phyloP scores from a whole-genome alignment of 1,139 yeast genomes.

The Candida dubliniensis region DNA sequence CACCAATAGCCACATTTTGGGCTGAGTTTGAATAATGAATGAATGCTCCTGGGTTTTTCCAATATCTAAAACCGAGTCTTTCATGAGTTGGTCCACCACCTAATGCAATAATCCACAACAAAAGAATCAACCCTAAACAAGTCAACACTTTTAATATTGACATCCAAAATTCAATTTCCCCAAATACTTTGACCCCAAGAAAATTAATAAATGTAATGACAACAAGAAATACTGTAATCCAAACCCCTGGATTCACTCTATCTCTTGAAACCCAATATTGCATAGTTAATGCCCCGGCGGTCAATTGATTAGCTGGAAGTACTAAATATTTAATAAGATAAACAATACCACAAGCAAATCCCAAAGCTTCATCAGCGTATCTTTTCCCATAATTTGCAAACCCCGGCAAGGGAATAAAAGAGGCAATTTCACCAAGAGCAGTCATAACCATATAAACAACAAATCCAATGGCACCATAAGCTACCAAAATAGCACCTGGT shows the following conservation, averaged over 20 bases:
- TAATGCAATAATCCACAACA: conserved; percentile 49
- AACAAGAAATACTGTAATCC: conserved; percentile 56
- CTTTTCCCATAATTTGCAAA: conserved; percentile 70
- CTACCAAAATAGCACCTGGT: conserved; percentile 64
- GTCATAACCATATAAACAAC: conserved; percentile 70
- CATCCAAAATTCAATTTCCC: conserved; percentile 71
- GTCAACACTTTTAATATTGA: conserved; percentile 59
- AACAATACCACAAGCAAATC: conserved; percentile 72
- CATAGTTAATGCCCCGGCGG: conserved; percentile 60
- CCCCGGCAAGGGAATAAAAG: conserved; percentile 69
- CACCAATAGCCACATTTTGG: conserved; percentile 23
- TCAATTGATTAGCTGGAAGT: conserved; percentile 63
- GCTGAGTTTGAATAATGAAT: conserved; percentile 39
- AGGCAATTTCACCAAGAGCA: conserved; percentile 75
- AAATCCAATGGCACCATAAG: conserved; percentile 61
- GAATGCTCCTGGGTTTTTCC: conserved; percentile 66
- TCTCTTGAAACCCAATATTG: conserved; percentile 59
- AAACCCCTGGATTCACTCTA: conserved; percentile 53
- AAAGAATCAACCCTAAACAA: conserved; percentile 52
- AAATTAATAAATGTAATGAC: conserved; percentile 52
- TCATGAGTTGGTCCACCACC: conserved; percentile 64
- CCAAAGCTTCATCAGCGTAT: conserved; percentile 68
- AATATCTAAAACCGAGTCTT: conserved; percentile 64
- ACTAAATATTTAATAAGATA: conserved; percentile 60
- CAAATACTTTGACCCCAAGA: conserved; percentile 61